Evolutionary conservation across 2,329 filamentous ascomycete genomes (phyloP), one percentile per base, ranked within the genome.

Genomic region (Gaeumannomyces sp.): DNA sequence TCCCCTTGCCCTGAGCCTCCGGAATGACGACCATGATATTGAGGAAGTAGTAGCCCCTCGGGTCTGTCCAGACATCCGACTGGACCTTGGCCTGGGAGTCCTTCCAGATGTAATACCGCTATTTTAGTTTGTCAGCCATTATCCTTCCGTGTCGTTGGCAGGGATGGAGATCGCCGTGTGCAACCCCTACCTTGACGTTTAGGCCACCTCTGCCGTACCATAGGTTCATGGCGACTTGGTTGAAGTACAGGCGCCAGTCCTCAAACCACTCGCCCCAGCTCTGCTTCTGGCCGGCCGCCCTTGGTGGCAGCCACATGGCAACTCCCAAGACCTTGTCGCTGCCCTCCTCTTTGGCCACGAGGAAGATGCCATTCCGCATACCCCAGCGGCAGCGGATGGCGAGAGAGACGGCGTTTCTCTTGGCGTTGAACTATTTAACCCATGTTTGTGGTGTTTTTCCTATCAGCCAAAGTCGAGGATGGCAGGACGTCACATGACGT

Each of bases 51-150:
- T 92, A 92, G 0, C 89, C 89, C 6, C 81, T 78, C 0, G 82
- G 79, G 65, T 90, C 86, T 0, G 78, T 84, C 89, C 89, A 92
- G 4, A 91, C 75, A 31, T 83, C 76, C 0, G 77, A 76, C 64
- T 91, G 89, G 0, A 84, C 86, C 56, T 83, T 77, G 0, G 82
- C 80, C 73, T 92, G 89, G 7, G 83, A 80, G 5, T 79, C 79
- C 71, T 92, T 92, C 89, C 88, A 92, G 69, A 91, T 89, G 74
- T 85, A 88, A 72, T 92, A 92, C 7, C 89, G 83, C 76, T 81
- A 64, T 28, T 6, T 7, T 11, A 25, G 31, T 25, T n/a, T 7
- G 13, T 14, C 14, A 31, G 22, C 50, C 35, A 1, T 28, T 19
- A 31, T n/a, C 13, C 4, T 11, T 25, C n/a, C 16, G 31, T 25